phyloP scores from a whole-genome alignment of 306 rosid species.

The Ochetophila trinervis region DNA sequence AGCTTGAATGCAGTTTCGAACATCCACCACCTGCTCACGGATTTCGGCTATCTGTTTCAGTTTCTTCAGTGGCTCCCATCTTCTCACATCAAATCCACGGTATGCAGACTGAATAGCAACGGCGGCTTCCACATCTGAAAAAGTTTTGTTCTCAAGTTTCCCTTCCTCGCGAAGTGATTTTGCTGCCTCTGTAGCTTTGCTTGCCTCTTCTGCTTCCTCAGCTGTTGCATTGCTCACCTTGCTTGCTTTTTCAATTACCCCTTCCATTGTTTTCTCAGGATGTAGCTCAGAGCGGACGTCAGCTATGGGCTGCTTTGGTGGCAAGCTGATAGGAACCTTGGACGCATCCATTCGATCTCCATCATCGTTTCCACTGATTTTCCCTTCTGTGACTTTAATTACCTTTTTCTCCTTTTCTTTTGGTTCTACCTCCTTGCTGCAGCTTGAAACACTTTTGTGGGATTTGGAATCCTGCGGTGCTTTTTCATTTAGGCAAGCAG shows the following conservation, averaged over 20 bases:
- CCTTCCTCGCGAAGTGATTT: conserved; percentile 4
- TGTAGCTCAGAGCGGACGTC: neutral
- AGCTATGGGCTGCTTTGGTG: neutral
- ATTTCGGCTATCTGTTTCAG: conserved; percentile 63
- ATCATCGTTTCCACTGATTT: conserved; percentile 17
- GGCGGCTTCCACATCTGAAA: conserved; percentile 61
- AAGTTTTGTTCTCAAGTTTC: conserved; percentile 4
- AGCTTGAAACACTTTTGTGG: neutral
- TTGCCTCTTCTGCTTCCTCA: conserved; percentile 15
- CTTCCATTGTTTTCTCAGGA: conserved; percentile 9
- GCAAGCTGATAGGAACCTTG: neutral
- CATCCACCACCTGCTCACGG: conserved; percentile 34
- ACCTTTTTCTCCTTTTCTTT: conserved; percentile 18
- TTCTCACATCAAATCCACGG: conserved; percentile 62
- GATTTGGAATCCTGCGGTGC: neutral
- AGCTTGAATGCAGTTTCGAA: conserved; percentile 35
- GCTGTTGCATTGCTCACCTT: neutral
- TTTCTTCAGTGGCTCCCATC: conserved; percentile 67
- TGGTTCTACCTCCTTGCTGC: conserved; percentile 16
- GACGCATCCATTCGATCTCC: neutral
- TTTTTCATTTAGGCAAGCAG: conserved; percentile 16
- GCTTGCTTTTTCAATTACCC: conserved; percentile 3
- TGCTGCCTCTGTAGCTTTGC: neutral
- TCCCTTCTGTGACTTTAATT: conserved; percentile 23
- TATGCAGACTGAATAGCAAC: conserved; percentile 61